A percentile compares a stretch with the other conserved stretches of the same genome.
Conservation (phyloP, 176 grass and related monocot species). For the Triticum dicoccoides region DNA sequence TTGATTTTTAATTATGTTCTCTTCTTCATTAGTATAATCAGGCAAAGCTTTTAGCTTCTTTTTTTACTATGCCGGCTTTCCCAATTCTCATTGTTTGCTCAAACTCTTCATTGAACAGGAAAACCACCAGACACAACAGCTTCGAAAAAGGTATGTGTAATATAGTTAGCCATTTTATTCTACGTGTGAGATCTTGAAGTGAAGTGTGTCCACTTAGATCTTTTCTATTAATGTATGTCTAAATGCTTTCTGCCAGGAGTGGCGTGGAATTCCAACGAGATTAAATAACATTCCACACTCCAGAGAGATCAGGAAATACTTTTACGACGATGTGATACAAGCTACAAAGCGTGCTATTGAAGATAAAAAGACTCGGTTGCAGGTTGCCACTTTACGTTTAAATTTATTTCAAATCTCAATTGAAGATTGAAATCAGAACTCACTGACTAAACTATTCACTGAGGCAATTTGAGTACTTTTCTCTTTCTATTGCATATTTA, state of each 20-base stretch:
- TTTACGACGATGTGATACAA: slow-evolving; percentile 69
- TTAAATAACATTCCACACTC: slow-evolving; percentile 98
- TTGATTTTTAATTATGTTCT: background rate
- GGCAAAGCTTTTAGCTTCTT: background rate
- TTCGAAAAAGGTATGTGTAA: slow-evolving; percentile 61
- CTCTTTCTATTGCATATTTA: background rate
- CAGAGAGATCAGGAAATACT: slow-evolving; percentile 92
- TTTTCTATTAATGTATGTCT: slow-evolving; percentile 16
- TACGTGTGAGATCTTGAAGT: background rate
- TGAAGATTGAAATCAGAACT: background rate
- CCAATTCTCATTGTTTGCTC: background rate
- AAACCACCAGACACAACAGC: slow-evolving; percentile 43
- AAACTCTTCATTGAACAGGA: slow-evolving; percentile 51
- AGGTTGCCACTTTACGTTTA: slow-evolving; percentile 48
- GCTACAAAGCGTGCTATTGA: slow-evolving; percentile 74
- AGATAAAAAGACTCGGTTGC: slow-evolving; percentile 83
- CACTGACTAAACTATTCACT: background rate
- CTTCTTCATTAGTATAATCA: background rate
- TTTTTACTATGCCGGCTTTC: background rate
- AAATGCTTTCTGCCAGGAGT: slow-evolving; percentile 47
- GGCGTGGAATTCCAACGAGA: slow-evolving; percentile 89
- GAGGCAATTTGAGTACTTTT: background rate
- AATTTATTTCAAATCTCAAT: background rate
- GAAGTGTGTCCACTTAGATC: background rate
- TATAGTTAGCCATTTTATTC: slow-evolving; percentile 26